phyloP scores from a whole-genome alignment of 2,329 filamentous ascomycete species.

The Botrytis medusae region DNA sequence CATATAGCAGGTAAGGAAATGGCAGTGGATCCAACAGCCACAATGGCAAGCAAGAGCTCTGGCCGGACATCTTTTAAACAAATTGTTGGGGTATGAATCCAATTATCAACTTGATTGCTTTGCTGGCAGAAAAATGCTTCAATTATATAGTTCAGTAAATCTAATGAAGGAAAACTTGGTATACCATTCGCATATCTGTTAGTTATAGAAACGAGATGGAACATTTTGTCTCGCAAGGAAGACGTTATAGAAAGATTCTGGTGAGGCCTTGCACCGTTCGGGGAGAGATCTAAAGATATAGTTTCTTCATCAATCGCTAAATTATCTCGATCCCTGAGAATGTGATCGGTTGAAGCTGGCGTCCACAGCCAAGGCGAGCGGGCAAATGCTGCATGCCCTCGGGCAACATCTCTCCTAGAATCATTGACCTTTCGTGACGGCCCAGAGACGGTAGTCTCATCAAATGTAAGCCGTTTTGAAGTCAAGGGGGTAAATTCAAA shows the following conservation, averaged over 20 bases:
- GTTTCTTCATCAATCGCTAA: constrained; percentile 29
- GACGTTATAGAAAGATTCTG: background rate
- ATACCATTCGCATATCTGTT: background rate
- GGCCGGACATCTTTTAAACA: background rate
- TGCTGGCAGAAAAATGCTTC: background rate
- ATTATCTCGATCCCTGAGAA: constrained; percentile 16
- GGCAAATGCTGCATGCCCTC: background rate
- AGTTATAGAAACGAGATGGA: background rate
- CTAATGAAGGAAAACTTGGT: background rate
- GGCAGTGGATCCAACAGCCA: background rate
- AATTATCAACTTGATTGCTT: background rate
- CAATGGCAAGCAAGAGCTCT: background rate
- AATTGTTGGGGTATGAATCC: background rate
- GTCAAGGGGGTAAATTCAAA: background rate
- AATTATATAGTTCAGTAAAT: background rate
- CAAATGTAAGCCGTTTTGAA: background rate
- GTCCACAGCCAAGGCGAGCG: background rate
- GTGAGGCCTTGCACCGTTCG: constrained; percentile 23
- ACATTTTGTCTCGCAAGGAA: background rate
- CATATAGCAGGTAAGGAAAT: background rate
- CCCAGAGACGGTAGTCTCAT: background rate
- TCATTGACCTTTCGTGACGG: background rate
- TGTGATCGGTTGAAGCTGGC: background rate
- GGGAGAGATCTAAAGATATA: constrained; percentile 24
- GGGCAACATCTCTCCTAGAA: background rate